Evolutionary conservation across 768 basidiomycete species (phyloP).

Genomic region (Rickenella mellea): DNA sequence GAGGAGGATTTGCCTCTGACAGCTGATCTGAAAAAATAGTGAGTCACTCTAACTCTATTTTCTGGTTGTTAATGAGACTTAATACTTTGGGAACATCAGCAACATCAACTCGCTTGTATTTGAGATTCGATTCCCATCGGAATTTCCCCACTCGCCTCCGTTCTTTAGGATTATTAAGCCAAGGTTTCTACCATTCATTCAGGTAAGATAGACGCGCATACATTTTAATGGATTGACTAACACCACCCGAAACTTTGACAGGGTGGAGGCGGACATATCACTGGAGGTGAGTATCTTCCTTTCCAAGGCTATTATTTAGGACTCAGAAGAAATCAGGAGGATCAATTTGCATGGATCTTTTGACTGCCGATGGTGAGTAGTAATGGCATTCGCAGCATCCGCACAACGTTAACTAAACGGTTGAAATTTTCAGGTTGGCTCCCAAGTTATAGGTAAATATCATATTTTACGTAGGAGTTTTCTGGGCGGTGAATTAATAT

Average conservation of each 20-base stretch:
- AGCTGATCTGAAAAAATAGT: conserved; percentile 45
- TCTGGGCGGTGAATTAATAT: conserved; percentile 1
- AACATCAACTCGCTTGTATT: conserved; percentile 58
- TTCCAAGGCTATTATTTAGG: not conserved
- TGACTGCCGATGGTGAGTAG: conserved; percentile 49
- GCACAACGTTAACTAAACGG: not conserved
- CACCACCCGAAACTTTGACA: conserved; percentile 2
- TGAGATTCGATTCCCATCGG: conserved; percentile 60
- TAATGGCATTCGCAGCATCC: not conserved
- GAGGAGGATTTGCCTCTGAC: conserved; percentile 51
- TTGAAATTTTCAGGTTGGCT: conserved; percentile 42
- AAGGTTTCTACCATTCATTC: conserved; percentile 59
- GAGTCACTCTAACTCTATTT: conserved; percentile 11
- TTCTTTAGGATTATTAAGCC: conserved; percentile 72
- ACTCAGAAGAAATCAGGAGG: conserved; percentile 33
- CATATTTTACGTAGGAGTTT: conserved; percentile 2
- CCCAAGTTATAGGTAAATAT: conserved; percentile 52
- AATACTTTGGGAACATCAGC: conserved; percentile 17
- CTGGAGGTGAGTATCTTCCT: conserved; percentile 32
- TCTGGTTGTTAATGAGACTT: not conserved
- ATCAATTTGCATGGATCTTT: conserved; percentile 67
- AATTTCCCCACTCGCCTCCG: conserved; percentile 61
- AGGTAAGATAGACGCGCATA: conserved; percentile 14
- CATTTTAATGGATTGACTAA: conserved; percentile 1
- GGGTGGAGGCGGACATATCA: conserved; percentile 65